Percentiles rank a stretch among this genome's conserved stretches.
Evolutionary conservation across 768 basidiomycete genomes (phyloP).

Genomic region (Pisolithus microcarpus): DNA sequence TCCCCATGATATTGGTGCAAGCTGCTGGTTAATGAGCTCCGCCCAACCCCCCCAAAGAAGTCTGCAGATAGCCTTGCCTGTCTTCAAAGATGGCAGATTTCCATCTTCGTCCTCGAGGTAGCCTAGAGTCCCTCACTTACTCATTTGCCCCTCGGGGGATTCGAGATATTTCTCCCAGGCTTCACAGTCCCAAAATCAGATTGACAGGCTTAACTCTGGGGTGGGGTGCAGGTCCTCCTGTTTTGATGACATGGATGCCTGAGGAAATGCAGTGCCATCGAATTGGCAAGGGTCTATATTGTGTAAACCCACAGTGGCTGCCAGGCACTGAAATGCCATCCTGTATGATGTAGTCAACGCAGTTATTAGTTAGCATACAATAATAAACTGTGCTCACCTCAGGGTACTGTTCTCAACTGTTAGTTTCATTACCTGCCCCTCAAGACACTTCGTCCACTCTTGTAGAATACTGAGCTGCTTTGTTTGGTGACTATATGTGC

Average conservation of each 20-base stretch:
- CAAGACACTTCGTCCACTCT: not conserved
- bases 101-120: not conserved
- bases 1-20: not conserved
- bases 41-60: not conserved
- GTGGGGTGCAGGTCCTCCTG: not conserved
- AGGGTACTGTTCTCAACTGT: not conserved
- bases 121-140: not conserved
- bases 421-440: not conserved
- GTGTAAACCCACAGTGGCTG: not conserved
- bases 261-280: not conserved
- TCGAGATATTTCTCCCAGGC: not conserved
- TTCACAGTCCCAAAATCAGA: not conserved
- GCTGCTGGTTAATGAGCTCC: not conserved
- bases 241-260: not conserved
- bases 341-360: not conserved
- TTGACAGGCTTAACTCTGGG: not conserved
- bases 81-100: not conserved
- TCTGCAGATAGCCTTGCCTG: not conserved
- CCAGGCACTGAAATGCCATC: not conserved
- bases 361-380: not conserved
- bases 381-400: not conserved
- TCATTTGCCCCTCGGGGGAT: not conserved
- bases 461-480: not conserved
- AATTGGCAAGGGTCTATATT: not conserved
- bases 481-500: not conserved